phyloP scores from a whole-genome alignment of 2,329 filamentous ascomycete species.

The Talaromyces albobiverticillius region DNA sequence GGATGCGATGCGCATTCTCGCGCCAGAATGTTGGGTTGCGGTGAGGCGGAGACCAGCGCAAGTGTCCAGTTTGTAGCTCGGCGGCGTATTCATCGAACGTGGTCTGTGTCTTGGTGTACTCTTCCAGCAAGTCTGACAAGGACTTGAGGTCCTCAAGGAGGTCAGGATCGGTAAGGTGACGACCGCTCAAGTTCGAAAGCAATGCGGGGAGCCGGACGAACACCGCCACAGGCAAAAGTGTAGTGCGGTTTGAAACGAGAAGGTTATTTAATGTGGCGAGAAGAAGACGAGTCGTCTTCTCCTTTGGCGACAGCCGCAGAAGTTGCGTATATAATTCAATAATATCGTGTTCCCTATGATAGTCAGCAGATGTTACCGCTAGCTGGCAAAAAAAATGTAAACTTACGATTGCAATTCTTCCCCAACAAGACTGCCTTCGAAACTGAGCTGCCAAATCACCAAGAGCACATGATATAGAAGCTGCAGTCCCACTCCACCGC shows the following conservation, averaged over 20 bases:
- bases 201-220: constrained; percentile 74
- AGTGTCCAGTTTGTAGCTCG: constrained; percentile 79
- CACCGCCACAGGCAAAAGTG: constrained; percentile 75
- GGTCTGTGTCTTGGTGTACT: constrained; percentile 71
- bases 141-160: constrained; percentile 48
- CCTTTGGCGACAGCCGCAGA: constrained; percentile 87
- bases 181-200: constrained; percentile 55
- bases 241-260: constrained; percentile 67
- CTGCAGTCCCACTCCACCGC: constrained; percentile 83
- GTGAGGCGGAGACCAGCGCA: constrained; percentile 91
- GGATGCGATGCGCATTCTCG: constrained; percentile 82
- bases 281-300: constrained; percentile 92
- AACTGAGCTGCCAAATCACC: constrained; percentile 94
- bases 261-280: constrained; percentile 88
- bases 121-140: constrained; percentile 69
- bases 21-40: constrained; percentile 84
- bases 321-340: constrained; percentile 90
- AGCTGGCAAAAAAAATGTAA: too few relatives aligned
- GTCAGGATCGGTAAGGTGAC: constrained; percentile 49
- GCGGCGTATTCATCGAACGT: constrained; percentile 70
- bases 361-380: constrained; percentile 17
- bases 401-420: constrained; percentile 82
- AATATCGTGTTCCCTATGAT: constrained; percentile 82
- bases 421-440: constrained; percentile 70
- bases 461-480: constrained; percentile 91